Conservation (phyloP, 257 asterid species). For the Salvia hispanica region DNA sequence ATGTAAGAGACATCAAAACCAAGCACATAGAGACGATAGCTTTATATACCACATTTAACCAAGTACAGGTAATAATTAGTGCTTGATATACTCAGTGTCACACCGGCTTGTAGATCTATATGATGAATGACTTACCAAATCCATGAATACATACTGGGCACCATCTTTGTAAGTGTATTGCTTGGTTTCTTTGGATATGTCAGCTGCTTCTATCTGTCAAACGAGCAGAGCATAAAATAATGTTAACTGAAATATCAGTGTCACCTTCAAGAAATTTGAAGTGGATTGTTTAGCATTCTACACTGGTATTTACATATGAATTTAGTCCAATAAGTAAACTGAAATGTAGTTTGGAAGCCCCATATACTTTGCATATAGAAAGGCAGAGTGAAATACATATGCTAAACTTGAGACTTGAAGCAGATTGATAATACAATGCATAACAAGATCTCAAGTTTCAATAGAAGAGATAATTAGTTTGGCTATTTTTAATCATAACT, state of each 20-base stretch:
- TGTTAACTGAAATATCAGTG: no score
- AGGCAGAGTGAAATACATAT: background rate
- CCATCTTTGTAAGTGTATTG: slow-evolving; percentile 94
- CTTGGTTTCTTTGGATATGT: slow-evolving; percentile 81
- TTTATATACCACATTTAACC: background rate
- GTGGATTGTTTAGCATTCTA: background rate
- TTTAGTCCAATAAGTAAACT: background rate
- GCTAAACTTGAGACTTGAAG: background rate
- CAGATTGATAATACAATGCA: background rate
- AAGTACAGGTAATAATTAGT: slow-evolving; percentile 15
- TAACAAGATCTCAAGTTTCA: no score
- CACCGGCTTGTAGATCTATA: background rate
- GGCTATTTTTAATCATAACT: background rate
- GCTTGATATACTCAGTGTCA: slow-evolving; percentile 2
- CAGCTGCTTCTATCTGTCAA: slow-evolving; percentile 80
- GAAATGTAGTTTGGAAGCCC: background rate
- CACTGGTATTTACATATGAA: background rate
- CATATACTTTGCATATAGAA: background rate
- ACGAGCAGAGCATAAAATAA: slow-evolving; percentile 24
- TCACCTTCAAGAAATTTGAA: no score
- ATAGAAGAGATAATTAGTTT: background rate
- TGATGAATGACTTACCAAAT: slow-evolving; percentile 52
- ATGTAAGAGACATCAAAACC: slow-evolving; percentile 11
- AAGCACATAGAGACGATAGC: slow-evolving; percentile 13
- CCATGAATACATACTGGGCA: slow-evolving; percentile 92